Base-by-base conservation (phyloP, 2,329 filamentous ascomycete species). In the Colletotrichum paranaense region DNA sequence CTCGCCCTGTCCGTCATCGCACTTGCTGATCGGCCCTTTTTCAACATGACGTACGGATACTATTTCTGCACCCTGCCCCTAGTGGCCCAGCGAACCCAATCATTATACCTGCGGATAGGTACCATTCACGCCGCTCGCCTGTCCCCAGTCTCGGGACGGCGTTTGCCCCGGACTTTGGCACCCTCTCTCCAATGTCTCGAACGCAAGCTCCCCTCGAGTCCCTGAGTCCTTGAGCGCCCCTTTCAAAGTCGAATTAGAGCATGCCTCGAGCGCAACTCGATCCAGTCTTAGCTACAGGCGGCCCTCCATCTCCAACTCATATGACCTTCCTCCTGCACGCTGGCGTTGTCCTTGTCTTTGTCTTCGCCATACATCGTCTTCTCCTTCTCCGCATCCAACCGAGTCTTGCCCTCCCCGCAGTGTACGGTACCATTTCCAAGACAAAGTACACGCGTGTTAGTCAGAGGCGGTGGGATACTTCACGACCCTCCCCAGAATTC, bases 21-120 rank as follows among this genome's bases (percentile, higher is more conserved):
- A 35, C 42, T 52, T 46, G 14, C 35, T 56, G 59, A 70, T 66
- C 60, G 67, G 70, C 70, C 60, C 70, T 68, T 70, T 70, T 70
- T 62, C n/a, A 24, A 52, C 60, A 66, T 73, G 70, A 70, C 70
- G 52, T 73, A 62, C 55, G 14, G 9, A n/a, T 56, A 9, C 16
- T 11, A 38, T 64, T 28, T 11, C 52, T 53, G 66, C 66, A 73
- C 42, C 46, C 14, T 32, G 24, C 22, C 35, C 65, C 52, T 42
- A 55, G 52, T 42, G 35, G 22, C 38, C 58, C 52, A 28, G 46
- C 42, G n/a, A 24, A 42, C 28, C n/a, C 19, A 49, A 22, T 19
- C 42, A 42, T 16, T 16, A 42, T 16, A 42, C 14, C 38, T 42
- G 14, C 32, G 32, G 32, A 35, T 35, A 35, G 38, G 14, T 49